Base-by-base conservation (phyloP, 495 filamentous ascomycete species). In the Ascodesmis nigricans region DNA sequence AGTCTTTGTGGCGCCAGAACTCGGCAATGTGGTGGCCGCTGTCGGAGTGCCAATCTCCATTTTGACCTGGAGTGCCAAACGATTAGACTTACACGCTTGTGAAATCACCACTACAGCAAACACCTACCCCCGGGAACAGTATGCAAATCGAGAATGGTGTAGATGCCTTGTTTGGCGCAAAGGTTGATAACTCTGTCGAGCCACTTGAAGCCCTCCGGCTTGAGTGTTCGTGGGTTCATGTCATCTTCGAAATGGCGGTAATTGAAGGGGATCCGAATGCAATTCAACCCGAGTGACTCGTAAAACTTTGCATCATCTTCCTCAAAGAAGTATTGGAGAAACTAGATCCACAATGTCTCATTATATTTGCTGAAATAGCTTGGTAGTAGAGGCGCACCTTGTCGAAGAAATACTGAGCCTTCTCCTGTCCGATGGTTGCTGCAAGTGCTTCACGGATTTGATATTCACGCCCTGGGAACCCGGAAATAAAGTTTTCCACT, bases 161-260 rank as follows among this genome's bases (percentile, higher is more conserved):
- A 73, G 33, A 75, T 59, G 10, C 59, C 59, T 10, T 68, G 37
- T 18, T 54, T 49, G 17, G 66, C 63, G 36, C 71, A 75, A 46
- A 65, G 44, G 9, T 69, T 54, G 31, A 74, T 52, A 10, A 74
- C 60, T 13, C 67, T 57, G 46, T 75, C 70, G 7, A 75, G 40
- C 29, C 64, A 61, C 24, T 63, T 60, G 48, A 74, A 73, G 0
- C 68, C 69, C 2, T 55, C 52, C 10, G 55, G 46, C 43, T 73
- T 72, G 35, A 69, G 44, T 1, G 68, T 64, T 0, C 59, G 50
- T 1, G 71, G 70, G 37, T 73, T 67, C 52, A 66, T 55, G 44
- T 72, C 66, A 45, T 75, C 70, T 36, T 69, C 60, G 29, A 75
- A 69, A 47, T 73, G 68, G 4, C 65, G 62, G 44, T 73, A 65